Conservation (phyloP, 2,329 filamentous ascomycete species). For the Beauveria varroae region DNA sequence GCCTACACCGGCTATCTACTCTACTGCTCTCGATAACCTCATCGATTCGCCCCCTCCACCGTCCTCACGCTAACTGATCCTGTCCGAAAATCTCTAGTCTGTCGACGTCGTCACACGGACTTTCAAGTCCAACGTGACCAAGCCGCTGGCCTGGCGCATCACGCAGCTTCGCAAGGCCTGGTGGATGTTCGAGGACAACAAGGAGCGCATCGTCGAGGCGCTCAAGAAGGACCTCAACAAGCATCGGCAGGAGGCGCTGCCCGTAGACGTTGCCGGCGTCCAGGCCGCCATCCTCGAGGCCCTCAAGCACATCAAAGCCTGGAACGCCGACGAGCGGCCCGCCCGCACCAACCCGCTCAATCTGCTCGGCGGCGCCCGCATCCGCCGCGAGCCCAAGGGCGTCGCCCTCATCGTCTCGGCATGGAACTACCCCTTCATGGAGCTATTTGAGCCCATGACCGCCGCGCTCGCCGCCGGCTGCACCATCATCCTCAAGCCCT, state of each 20-base stretch:
- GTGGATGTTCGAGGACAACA: constrained; percentile 34
- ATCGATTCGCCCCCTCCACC: background rate
- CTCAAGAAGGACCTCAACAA: constrained; percentile 28
- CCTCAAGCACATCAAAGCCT: constrained; percentile 31
- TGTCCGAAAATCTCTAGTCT: background rate
- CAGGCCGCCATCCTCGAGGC: constrained; percentile 29
- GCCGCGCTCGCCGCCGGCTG: constrained; percentile 36
- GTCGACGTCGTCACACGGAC: constrained; percentile 4
- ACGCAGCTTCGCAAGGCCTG: constrained; percentile 33
- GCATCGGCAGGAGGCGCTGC: constrained; percentile 25
- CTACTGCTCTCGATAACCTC: background rate
- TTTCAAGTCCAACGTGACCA: constrained; percentile 21
- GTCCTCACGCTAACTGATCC: background rate
- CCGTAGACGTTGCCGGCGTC: constrained; percentile 23
- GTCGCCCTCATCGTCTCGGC: constrained; percentile 36
- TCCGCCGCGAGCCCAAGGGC: constrained; percentile 36
- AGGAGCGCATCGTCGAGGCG: constrained; percentile 24
- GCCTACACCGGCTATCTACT: background rate
- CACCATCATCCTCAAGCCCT: constrained; percentile 36
- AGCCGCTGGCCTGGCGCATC: constrained; percentile 30
- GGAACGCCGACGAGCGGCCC: constrained; percentile 28
- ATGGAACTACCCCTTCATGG: constrained; percentile 38
- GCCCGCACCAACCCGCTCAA: constrained; percentile 22
- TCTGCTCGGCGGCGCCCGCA: constrained; percentile 21
- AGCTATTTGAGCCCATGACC: constrained; percentile 30